Percentiles rank a stretch among this genome's conserved stretches.
Evolutionary conservation across 106 monocot genomes (phyloP).

Genomic region (Alisma plantagoaquatica): DNA sequence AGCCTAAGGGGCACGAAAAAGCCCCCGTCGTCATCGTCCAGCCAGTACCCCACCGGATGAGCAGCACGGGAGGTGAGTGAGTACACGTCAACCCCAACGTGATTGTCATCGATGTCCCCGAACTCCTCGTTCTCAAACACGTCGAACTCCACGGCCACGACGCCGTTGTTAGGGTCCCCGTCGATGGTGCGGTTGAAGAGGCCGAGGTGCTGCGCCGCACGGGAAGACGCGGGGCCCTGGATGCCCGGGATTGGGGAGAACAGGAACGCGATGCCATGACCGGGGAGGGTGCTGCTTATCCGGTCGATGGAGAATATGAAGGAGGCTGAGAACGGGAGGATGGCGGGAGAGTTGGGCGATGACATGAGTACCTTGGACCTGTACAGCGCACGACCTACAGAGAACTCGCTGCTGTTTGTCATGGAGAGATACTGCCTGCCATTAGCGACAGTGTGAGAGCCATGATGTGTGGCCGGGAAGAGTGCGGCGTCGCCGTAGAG

Average conservation of each 20-base stretch:
- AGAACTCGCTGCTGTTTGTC: conserved; percentile 12
- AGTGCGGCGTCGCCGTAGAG: conserved; percentile 25
- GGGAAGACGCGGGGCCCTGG: neutral
- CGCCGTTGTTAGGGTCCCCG: conserved; percentile 6
- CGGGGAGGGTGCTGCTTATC: neutral
- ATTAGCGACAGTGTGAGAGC: neutral
- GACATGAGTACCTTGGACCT: neutral
- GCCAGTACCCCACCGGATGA: conserved; percentile 6
- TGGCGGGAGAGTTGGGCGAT: neutral
- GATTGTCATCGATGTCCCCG: conserved; percentile 15
- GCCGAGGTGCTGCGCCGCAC: conserved; percentile 21
- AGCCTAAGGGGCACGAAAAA: conserved; percentile 4
- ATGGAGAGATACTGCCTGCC: conserved; percentile 11
- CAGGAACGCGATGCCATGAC: conserved; percentile 25
- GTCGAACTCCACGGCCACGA: conserved; percentile 23
- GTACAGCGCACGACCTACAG: conserved; percentile 26
- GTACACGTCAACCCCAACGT: conserved; percentile 18
- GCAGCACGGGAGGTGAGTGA: conserved; percentile 8
- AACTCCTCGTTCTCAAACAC: conserved; percentile 13
- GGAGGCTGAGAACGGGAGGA: conserved; percentile 9
- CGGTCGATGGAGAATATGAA: conserved; percentile 17
- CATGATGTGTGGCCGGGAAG: neutral
- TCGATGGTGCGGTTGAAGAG: conserved; percentile 18
- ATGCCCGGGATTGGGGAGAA: conserved; percentile 8
- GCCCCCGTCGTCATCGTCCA: neutral